Percentiles rank a stretch among this genome's conserved stretches.
Conservation (phyloP, 352 stramenopile genomes). For the Phytopythium sindhum region DNA sequence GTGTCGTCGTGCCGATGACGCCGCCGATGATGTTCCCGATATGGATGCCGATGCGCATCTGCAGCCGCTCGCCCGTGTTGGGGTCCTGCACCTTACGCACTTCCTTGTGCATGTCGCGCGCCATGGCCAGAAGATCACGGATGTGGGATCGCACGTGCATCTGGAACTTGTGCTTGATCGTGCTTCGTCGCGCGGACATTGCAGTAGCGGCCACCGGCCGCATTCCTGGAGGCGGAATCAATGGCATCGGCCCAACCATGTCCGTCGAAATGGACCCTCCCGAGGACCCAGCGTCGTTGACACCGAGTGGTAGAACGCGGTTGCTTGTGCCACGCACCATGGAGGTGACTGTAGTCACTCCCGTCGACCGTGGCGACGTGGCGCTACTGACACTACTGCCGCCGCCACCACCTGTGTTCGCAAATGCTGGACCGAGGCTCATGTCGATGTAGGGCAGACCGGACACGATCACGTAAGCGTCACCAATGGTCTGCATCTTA, state of each 20-base stretch:
- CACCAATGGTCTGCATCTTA: conserved; percentile 93
- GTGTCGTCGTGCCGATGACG: conserved; percentile 81
- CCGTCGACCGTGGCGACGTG: conserved; percentile 9
- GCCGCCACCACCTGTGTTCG: conserved; percentile 13
- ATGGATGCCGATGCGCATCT: conserved; percentile 89
- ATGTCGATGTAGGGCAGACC: conserved; percentile 85
- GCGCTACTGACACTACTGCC: conserved; percentile 13
- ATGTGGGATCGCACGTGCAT: conserved; percentile 83
- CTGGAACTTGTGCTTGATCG: conserved; percentile 80
- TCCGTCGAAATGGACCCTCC: not conserved
- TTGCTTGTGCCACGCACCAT: conserved; percentile 31
- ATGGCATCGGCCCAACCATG: not conserved
- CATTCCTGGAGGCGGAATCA: conserved; percentile 1
- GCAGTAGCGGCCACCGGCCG: not conserved
- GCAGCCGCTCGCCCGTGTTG: conserved; percentile 76
- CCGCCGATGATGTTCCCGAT: conserved; percentile 86
- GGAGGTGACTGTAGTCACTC: not conserved
- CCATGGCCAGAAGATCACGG: conserved; percentile 75
- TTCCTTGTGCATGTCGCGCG: conserved; percentile 85
- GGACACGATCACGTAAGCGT: conserved; percentile 91
- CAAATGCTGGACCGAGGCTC: conserved; percentile 61
- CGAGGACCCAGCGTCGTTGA: conserved; percentile 12
- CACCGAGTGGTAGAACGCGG: conserved; percentile 45
- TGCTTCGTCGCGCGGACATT: conserved; percentile 30
- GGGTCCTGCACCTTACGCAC: conserved; percentile 80